Evolutionary conservation across 1,139 yeast genomes (phyloP).

Genomic region (Meyerozyma carpophila): DNA sequence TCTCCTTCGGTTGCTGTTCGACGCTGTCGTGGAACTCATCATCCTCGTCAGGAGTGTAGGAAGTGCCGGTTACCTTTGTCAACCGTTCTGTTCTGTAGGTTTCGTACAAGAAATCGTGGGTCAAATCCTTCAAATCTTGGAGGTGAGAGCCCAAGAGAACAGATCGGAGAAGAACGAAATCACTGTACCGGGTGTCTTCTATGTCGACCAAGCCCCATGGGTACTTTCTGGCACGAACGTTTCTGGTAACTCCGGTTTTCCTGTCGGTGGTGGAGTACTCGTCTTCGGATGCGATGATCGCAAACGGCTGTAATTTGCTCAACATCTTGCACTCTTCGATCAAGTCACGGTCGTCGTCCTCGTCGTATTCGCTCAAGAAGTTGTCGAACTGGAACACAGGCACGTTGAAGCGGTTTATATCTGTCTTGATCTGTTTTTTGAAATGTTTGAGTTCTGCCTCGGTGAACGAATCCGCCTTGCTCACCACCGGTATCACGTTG

Average conservation of each 20-base stretch:
- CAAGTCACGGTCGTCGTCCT: constrained; percentile 63
- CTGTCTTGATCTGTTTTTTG: constrained; percentile 55
- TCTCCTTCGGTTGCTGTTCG: constrained; percentile 13
- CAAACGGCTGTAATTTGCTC: constrained; percentile 78
- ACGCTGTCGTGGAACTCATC: constrained; percentile 30
- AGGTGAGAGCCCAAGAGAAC: constrained; percentile 88
- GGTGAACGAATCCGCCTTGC: constrained; percentile 86
- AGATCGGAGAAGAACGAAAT: constrained; percentile 76
- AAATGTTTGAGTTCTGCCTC: constrained; percentile 60
- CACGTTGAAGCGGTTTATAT: constrained; percentile 68
- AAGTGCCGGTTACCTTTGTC: constrained; percentile 37
- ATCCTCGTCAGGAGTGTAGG: constrained; percentile 11
- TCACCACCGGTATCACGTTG: constrained; percentile 81
- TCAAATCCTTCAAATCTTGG: constrained; percentile 87
- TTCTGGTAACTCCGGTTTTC: constrained; percentile 44
- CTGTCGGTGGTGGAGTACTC: constrained; percentile 48
- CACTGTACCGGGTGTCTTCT: constrained; percentile 78
- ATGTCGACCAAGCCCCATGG: constrained; percentile 92
- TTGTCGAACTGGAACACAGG: constrained; percentile 77
- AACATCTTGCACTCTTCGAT: constrained; percentile 76
- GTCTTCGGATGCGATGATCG: constrained; percentile 70
- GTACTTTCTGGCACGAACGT: constrained; percentile 75
- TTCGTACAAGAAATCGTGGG: constrained; percentile 89
- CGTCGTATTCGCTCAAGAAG: constrained; percentile 38
- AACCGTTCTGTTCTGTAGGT: constrained; percentile 88